Conservation (phyloP, 768 basidiomycete genomes). For the Russula dissimulans region DNA sequence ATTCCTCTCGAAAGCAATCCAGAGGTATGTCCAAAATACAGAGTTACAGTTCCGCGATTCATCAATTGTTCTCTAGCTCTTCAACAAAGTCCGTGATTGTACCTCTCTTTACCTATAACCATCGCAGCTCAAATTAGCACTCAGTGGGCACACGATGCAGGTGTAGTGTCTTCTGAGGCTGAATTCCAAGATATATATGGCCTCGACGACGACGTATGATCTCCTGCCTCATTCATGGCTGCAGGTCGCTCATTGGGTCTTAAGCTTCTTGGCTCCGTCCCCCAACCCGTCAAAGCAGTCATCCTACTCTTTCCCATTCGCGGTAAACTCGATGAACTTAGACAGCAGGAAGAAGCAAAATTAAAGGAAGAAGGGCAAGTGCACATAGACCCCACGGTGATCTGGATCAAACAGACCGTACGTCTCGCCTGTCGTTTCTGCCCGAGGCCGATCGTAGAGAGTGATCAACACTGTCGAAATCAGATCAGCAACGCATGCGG, state of each 20-base stretch:
- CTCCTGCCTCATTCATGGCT: not conserved
- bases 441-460: not conserved
- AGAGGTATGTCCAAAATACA: conserved; percentile 28
- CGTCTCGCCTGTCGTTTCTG: conserved; percentile 14
- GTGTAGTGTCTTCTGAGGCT: conserved; percentile 1
- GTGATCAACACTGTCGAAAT: too few relatives aligned
- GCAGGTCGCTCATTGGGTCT: not conserved
- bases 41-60: conserved; percentile 25
- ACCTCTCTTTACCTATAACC: conserved; percentile 3
- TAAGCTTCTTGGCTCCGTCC: conserved; percentile 62
- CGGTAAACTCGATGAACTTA: conserved; percentile 38
- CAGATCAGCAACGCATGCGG: conserved; percentile 29
- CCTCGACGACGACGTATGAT: conserved; percentile 15
- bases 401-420: conserved; percentile 91
- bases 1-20: conserved; percentile 77
- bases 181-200: conserved; percentile 18
- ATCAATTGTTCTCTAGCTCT: not conserved
- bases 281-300: conserved; percentile 72
- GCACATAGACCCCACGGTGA: conserved; percentile 50
- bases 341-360: conserved; percentile 50
- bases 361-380: conserved; percentile 39
- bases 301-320: conserved; percentile 76
- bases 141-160: not conserved
- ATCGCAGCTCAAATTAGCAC: conserved; percentile 24
- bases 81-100: conserved; percentile 6